Evolutionary conservation across 495 filamentous ascomycete genomes (phyloP).

Genomic region (Talaromyces proteolyticus): DNA sequence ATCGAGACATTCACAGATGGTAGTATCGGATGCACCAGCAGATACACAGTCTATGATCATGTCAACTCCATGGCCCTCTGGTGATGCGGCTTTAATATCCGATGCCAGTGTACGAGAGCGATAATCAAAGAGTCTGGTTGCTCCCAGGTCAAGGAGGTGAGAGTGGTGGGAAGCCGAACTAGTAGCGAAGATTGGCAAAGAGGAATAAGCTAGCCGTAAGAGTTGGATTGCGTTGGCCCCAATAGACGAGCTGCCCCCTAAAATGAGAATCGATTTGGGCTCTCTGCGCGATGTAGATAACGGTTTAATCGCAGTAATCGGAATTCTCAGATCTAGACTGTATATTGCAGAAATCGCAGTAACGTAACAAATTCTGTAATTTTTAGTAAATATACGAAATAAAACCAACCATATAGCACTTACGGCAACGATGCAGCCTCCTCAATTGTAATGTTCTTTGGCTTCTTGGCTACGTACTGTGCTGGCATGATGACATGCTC

Average conservation of each 20-base stretch:
- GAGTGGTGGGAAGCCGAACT: conserved; percentile 28
- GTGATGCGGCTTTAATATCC: conserved; percentile 21
- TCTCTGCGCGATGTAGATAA: conserved; percentile 8
- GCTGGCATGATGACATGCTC: conserved; percentile 25
- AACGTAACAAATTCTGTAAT: conserved; percentile 28
- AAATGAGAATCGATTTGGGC: conserved; percentile 28
- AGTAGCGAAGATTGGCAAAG: conserved; percentile 27
- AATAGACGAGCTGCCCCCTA: conserved; percentile 36
- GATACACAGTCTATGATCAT: conserved; percentile 34
- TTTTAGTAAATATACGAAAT: too few relatives aligned
- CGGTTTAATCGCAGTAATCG: conserved; percentile 22
- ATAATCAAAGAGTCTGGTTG: conserved; percentile 23
- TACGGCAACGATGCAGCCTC: conserved; percentile 35
- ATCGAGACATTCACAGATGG: conserved; percentile 15
- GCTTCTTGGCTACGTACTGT: conserved; percentile 28
- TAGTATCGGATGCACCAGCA: conserved; percentile 10
- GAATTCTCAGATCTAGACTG: conserved; percentile 14
- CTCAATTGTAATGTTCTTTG: conserved; percentile 20
- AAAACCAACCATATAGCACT: too few relatives aligned
- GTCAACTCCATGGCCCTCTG: conserved; percentile 27
- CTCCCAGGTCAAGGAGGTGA: conserved; percentile 22
- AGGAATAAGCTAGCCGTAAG: conserved; percentile 27
- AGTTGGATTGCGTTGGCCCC: conserved; percentile 35
- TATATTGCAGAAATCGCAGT: conserved; percentile 29
- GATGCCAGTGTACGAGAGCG: conserved; percentile 8